phyloP scores from a whole-genome alignment of 2,329 filamentous ascomycete genomes.

The Ceratocystis diversiconidia region DNA sequence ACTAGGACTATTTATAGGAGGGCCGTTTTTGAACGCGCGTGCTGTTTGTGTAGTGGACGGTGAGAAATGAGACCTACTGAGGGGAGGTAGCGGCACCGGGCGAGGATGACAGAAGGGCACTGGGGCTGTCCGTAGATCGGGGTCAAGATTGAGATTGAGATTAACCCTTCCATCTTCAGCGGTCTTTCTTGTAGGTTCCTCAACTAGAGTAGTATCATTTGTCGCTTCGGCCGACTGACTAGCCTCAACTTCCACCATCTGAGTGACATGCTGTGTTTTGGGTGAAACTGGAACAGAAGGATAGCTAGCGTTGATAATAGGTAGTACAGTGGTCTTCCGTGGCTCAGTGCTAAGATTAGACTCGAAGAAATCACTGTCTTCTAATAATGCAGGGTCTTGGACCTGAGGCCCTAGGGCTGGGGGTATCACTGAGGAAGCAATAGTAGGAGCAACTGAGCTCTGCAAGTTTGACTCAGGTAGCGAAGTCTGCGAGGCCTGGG shows the following conservation, averaged over 20 bases:
- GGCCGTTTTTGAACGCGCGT: neutral
- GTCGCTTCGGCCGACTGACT: neutral
- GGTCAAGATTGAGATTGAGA: neutral
- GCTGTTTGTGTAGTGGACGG: neutral
- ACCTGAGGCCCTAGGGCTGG: neutral
- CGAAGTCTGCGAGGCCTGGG: neutral
- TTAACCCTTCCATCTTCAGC: neutral
- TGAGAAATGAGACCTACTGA: neutral
- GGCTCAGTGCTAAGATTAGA: neutral
- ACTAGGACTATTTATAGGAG: neutral
- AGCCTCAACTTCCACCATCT: neutral
- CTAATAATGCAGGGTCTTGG: neutral
- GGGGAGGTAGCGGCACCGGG: neutral
- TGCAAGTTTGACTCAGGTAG: neutral
- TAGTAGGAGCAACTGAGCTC: neutral
- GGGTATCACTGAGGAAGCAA: neutral
- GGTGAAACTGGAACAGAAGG: neutral
- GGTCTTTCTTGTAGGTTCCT: neutral
- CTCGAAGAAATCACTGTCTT: neutral
- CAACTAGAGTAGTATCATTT: neutral
- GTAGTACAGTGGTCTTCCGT: neutral
- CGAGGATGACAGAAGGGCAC: slow-evolving; percentile 3
- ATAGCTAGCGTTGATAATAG: neutral
- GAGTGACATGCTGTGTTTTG: neutral
- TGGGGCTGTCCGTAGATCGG: neutral